Evolutionary conservation across 805 yeast genomes (phyloP).

Genomic region (Isabelozyma pseudorhagii): DNA sequence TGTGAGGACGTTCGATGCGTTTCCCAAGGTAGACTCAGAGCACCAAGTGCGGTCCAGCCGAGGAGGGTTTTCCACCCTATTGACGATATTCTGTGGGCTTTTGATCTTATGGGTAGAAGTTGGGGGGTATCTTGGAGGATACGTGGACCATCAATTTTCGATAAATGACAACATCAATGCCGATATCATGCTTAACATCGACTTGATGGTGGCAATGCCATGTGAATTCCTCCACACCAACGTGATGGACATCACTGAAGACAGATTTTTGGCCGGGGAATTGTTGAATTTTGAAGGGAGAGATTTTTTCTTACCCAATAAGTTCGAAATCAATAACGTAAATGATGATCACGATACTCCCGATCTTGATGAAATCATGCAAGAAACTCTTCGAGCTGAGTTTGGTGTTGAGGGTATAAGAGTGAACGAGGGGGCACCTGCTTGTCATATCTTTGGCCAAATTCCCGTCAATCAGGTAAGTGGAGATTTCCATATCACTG

Average conservation of each 20-base stretch:
- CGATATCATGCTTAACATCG: slow-evolving; percentile 69
- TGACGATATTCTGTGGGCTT: slow-evolving; percentile 59
- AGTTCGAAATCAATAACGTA: slow-evolving; percentile 44
- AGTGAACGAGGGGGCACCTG: slow-evolving; percentile 56
- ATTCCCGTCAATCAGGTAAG: slow-evolving; percentile 81
- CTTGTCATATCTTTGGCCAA: slow-evolving; percentile 83
- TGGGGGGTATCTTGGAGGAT: slow-evolving; percentile 83
- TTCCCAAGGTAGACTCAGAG: slow-evolving; percentile 43
- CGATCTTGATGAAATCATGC: slow-evolving; percentile 63
- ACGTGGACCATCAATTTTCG: slow-evolving; percentile 68
- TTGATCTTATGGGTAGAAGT: slow-evolving; percentile 80
- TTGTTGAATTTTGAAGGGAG: slow-evolving; percentile 68
- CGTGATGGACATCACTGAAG: slow-evolving; percentile 75
- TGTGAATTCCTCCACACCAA: slow-evolving; percentile 74
- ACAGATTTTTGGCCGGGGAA: slow-evolving; percentile 75
- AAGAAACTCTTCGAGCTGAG: slow-evolving; percentile 64
- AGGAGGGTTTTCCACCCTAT: slow-evolving; percentile 71
- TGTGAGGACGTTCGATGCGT: slow-evolving; percentile 47
- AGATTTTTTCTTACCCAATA: slow-evolving; percentile 50
- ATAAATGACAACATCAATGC: slow-evolving; percentile 63
- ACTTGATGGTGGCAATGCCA: slow-evolving; percentile 78
- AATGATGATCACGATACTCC: slow-evolving; percentile 52
- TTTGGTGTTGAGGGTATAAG: slow-evolving; percentile 46
- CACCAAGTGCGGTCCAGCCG: slow-evolving; percentile 72
- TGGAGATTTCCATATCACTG: slow-evolving; percentile 84